These are phyloP conservation scores for Paxillus ammoniavirescens DNA, from an alignment of 768 basidiomycete species.

Conservation along the genomic window DNA sequence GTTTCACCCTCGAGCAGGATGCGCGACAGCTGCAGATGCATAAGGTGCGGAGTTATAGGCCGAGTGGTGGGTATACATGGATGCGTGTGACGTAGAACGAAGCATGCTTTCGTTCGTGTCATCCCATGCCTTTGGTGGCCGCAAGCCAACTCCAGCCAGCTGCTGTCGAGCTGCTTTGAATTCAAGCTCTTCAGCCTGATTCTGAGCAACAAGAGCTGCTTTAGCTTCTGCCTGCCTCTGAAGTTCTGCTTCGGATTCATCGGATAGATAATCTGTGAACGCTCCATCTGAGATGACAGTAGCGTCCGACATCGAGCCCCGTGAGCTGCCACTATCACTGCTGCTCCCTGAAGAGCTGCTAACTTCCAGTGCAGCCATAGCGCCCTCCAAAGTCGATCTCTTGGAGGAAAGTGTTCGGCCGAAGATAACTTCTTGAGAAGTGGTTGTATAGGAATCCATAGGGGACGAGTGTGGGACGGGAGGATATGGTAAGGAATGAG, in stretches of 20 bases:
- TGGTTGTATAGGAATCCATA: conserved; percentile 19
- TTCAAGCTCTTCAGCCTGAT: conserved; percentile 75
- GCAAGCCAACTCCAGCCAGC: conserved; percentile 69
- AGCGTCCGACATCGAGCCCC: conserved; percentile 63
- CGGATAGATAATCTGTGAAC: conserved; percentile 89
- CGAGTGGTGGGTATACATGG: conserved; percentile 25
- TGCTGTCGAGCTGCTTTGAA: conserved; percentile 80
- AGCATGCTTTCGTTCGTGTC: conserved; percentile 42
- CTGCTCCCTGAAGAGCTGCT: conserved; percentile 53
- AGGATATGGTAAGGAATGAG: conserved; percentile 22
- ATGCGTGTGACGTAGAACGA: conserved; percentile 21
- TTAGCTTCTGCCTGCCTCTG: conserved; percentile 83
- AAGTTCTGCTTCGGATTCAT: conserved; percentile 87
- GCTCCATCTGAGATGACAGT: conserved; percentile 84
- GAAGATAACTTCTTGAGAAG: conserved; percentile 30
- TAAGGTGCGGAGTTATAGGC: conserved; percentile 28
- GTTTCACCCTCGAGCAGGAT: conserved; percentile 28
- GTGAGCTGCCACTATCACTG: conserved; percentile 50
- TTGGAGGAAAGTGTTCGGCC: conserved; percentile 34
- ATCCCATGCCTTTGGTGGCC: conserved; percentile 77
- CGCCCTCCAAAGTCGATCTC: conserved; percentile 36
- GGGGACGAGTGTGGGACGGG: conserved; percentile 18
- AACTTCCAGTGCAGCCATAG: conserved; percentile 39
- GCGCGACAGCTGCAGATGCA: conserved; percentile 24
- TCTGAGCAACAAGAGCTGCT: conserved; percentile 77